phyloP scores from a whole-genome alignment of 139 green algal species.

The Picochlorum sp. region DNA sequence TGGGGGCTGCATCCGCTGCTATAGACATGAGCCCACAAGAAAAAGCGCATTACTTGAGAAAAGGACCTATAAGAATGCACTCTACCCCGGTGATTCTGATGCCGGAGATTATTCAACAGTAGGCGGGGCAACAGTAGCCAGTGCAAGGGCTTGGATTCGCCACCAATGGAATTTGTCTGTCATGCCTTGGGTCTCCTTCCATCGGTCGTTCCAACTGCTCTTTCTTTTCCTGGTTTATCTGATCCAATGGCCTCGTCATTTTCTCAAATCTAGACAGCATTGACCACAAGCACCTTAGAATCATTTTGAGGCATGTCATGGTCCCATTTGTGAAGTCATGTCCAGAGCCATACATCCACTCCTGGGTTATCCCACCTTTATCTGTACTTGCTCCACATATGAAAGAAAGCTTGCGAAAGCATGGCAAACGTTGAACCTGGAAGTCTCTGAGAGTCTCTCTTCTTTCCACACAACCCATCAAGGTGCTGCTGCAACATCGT shows the following conservation, averaged over 20 bases:
- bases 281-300: slow-evolving; percentile 42
- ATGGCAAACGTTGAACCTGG: neutral
- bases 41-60: slow-evolving; percentile 44
- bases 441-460: neutral
- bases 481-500: neutral
- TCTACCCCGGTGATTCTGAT: slow-evolving; percentile 1
- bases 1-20: slow-evolving; percentile 22
- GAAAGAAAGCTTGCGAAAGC: slow-evolving; percentile 11
- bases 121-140: slow-evolving; percentile 22
- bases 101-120: slow-evolving; percentile 31
- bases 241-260: slow-evolving; percentile 1
- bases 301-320: slow-evolving; percentile 57
- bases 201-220: slow-evolving; percentile 1
- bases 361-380: slow-evolving; percentile 37
- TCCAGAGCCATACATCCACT: slow-evolving; percentile 5
- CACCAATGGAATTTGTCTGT: slow-evolving; percentile 38
- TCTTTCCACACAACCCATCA: neutral
- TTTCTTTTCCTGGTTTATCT: slow-evolving; percentile 7
- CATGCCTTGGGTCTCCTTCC: slow-evolving; percentile 35
- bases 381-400: slow-evolving; percentile 41
- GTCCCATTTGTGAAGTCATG: slow-evolving; percentile 27
- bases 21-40: slow-evolving; percentile 58
- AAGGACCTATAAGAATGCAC: neutral
- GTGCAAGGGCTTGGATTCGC: slow-evolving; percentile 33
- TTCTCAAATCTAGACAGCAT: slow-evolving; percentile 27